These are phyloP conservation scores for Melanogaster broomeanus DNA, from an alignment of 768 basidiomycete species.

Conservation along the genomic window DNA sequence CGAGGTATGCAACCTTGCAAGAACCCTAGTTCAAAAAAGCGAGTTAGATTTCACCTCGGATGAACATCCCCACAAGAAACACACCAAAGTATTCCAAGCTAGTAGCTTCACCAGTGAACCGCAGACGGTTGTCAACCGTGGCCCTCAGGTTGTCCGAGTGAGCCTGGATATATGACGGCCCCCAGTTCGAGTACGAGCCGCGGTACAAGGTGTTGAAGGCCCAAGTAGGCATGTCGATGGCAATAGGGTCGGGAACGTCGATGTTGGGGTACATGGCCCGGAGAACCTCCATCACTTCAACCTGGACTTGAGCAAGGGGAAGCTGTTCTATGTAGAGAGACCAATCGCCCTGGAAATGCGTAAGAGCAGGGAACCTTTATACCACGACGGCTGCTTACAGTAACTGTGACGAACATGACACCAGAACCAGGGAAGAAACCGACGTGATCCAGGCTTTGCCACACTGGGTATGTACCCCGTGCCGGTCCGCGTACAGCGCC, in stretches of 20 bases:
- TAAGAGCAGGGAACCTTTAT: not conserved
- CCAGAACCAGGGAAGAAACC: conserved; percentile 63
- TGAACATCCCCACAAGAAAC: conserved; percentile 16
- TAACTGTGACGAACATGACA: conserved; percentile 36
- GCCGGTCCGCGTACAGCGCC: conserved; percentile 56
- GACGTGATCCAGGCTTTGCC: conserved; percentile 63
- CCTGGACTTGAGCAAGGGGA: conserved; percentile 44
- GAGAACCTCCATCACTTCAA: conserved; percentile 59
- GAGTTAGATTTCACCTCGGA: not conserved
- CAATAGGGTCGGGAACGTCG: conserved; percentile 54
- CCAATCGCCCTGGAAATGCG: conserved; percentile 52
- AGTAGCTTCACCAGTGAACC: conserved; percentile 67
- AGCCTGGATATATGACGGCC: conserved; percentile 53
- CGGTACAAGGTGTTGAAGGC: conserved; percentile 43
- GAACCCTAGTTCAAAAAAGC: conserved; percentile 43
- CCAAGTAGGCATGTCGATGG: conserved; percentile 61
- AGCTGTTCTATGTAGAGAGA: conserved; percentile 59
- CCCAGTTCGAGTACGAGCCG: conserved; percentile 69
- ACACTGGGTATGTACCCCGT: conserved; percentile 67
- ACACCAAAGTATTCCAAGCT: conserved; percentile 58
- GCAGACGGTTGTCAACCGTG: conserved; percentile 49
- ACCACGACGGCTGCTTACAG: conserved; percentile 11
- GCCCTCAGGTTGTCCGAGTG: conserved; percentile 61
- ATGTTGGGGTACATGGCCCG: conserved; percentile 57
- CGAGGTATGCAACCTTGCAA: conserved; percentile 61